Percentiles rank a stretch among this genome's conserved stretches.
Conservation (phyloP, 345 rosid species). For the Eucalyptus globulus region DNA sequence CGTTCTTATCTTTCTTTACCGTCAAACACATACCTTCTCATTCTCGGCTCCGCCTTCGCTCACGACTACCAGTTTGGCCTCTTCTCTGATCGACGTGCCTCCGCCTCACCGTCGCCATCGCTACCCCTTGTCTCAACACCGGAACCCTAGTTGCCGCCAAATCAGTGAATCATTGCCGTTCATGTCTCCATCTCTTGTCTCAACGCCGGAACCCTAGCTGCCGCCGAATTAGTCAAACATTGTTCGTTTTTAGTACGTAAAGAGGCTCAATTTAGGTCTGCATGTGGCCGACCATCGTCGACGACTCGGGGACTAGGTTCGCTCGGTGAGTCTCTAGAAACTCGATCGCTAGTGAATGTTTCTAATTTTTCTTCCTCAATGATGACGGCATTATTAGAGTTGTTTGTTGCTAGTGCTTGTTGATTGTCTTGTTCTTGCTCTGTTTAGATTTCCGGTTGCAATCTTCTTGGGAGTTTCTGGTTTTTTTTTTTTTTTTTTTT, state of each 20-base stretch:
- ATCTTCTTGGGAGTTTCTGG: neutral
- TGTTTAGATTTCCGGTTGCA: neutral
- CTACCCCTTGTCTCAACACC: too few species aligned
- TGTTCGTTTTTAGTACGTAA: too few species aligned
- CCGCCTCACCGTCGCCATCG: rapidly evolving
- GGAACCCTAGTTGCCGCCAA: rapidly evolving
- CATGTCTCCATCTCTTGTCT: too few species aligned
- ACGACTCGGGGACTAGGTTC: rapidly evolving
- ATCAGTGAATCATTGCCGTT: too few species aligned
- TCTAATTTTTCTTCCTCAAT: neutral
- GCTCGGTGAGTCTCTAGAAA: neutral
- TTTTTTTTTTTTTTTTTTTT: neutral
- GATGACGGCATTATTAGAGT: neutral
- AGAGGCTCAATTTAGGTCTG: too few species aligned
- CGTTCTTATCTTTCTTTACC: too few species aligned
- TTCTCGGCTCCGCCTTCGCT: too few species aligned
- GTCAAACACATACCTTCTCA: too few species aligned
- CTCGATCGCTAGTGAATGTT: neutral
- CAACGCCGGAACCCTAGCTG: too few species aligned
- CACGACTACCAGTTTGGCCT: too few species aligned
- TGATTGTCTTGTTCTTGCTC: neutral
- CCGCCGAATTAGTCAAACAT: too few species aligned
- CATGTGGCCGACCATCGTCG: too few species aligned
- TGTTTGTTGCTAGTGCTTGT: neutral
- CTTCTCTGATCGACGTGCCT: rapidly evolving